These are phyloP conservation scores for Taphrina communis DNA, from an alignment of 1,139 yeast genomes.

Conservation along the genomic window DNA sequence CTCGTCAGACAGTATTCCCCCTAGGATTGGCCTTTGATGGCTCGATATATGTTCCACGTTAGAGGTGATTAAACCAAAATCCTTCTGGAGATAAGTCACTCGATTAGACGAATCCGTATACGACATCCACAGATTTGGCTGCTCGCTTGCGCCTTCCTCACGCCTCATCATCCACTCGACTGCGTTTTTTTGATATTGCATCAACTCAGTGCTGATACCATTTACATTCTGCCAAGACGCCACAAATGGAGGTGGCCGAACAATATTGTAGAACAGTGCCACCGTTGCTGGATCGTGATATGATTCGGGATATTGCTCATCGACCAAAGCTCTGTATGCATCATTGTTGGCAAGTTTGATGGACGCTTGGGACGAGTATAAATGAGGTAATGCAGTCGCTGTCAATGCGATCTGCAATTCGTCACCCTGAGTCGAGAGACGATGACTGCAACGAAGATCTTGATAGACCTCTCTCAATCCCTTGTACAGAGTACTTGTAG, in stretches of 20 bases:
- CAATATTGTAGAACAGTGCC: conserved; percentile 7
- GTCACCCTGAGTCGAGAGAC: not conserved
- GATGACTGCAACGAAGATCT: not conserved
- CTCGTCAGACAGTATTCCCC: conserved; percentile 51
- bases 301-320: conserved; percentile 25
- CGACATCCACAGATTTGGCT: conserved; percentile 26
- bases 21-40: conserved; percentile 19
- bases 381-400: conserved; percentile 4
- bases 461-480: conserved; percentile 1
- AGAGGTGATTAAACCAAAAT: conserved; percentile 14
- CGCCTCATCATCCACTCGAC: conserved; percentile 44
- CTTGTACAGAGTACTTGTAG: not conserved
- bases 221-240: not conserved
- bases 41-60: not conserved
- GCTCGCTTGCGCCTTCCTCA: conserved; percentile 25
- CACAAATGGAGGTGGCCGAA: conserved; percentile 23
- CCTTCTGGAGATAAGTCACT: conserved; percentile 18
- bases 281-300: conserved; percentile 15
- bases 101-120: not conserved
- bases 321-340: conserved; percentile 1
- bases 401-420: not conserved
- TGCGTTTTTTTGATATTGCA: conserved; percentile 44
- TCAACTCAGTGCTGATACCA: conserved; percentile 40
- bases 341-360: not conserved
- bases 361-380: conserved; percentile 11